Percentiles rank a stretch among this genome's conserved stretches.
Conservation (phyloP, 2,329 filamentous ascomycete species). For the Colletotrichum agaves region DNA sequence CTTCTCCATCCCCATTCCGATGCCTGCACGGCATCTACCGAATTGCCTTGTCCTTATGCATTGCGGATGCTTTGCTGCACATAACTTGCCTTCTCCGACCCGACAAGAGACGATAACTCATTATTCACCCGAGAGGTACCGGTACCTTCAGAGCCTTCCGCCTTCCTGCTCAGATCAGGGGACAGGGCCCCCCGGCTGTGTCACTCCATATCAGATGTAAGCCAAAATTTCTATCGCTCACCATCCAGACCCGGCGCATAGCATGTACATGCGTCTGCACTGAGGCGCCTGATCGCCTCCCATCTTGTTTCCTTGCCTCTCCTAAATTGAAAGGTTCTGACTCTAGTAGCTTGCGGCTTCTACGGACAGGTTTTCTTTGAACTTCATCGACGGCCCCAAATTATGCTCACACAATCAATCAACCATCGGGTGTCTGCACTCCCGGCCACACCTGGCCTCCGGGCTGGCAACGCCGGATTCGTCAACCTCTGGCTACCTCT, state of each 20-base stretch:
- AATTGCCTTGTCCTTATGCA: conserved; percentile 4
- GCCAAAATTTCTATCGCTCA: conserved; percentile 9
- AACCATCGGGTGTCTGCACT: background rate
- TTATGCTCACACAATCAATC: background rate
- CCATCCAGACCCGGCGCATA: conserved; percentile 7
- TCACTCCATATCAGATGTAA: conserved; percentile 14
- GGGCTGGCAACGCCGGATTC: background rate
- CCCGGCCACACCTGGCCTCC: background rate
- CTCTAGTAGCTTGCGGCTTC: background rate
- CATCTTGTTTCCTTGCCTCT: background rate
- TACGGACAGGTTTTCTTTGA: conserved; percentile 8
- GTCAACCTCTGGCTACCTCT: background rate
- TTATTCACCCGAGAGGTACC: conserved; percentile 1
- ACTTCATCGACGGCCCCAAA: background rate
- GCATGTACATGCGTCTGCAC: background rate
- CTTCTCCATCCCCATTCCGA: conserved; percentile 7
- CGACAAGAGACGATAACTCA: conserved; percentile 2
- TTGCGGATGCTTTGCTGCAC: background rate
- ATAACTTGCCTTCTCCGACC: background rate
- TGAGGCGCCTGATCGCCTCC: conserved; percentile 17
- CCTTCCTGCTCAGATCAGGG: background rate
- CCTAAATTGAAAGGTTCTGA: background rate
- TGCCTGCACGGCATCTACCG: conserved; percentile 25
- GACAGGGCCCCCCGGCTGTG: conserved; percentile 5
- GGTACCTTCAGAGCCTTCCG: background rate